Evolutionary conservation across 176 grass and related monocot species (phyloP), one percentile per base, ranked within the genome.

Genomic region (Cymbopogon citratus): DNA sequence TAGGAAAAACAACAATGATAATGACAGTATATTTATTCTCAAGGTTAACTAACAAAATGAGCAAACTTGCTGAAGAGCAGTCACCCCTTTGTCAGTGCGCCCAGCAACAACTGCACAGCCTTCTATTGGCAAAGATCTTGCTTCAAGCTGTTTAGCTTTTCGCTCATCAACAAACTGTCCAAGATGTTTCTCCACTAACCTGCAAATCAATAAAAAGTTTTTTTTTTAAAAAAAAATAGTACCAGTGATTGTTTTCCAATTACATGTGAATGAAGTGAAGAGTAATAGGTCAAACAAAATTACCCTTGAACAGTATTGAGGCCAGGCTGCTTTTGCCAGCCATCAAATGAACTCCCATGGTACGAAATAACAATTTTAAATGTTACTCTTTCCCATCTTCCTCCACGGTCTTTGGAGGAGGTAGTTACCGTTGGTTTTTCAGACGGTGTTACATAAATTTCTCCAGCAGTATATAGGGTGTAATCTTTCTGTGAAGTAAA

Each of bases 41-140:
- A 80, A 69, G 76, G 80, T 80, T 72, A 91, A 98, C 92, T 91
- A 77, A 95, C 95, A 98, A 98, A 98, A 95, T 95, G 95, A 93
- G 90, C 95, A 98, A 94, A 98, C 95, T 93, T 98, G 95, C 84
- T 98, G 92, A 87, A 98, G 86, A 70, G 95, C 88, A 88, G 92
- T 93, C 79, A 98, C 95, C 86, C 95, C 92, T 89, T 98, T 98
- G 76, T 98, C 95, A 38, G 95, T 95, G 65, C 92, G 90, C 52
- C 92, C 95, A 87, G 95, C 90, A 69, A 95, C 95, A 71, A 36
- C 0, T 23, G 86, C 92, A 90, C 43, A 90, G 71, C 95, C 95
- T 95, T 98, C 95, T 63, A 98, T 25, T 13, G 92, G 92, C 86
- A 98, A 88, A 10, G 81, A 93, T 88, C 81, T 95, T 62, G 87